Conservation (phyloP, 2,329 filamentous ascomycete genomes). For the Ceratocystiopsis minuta region DNA sequence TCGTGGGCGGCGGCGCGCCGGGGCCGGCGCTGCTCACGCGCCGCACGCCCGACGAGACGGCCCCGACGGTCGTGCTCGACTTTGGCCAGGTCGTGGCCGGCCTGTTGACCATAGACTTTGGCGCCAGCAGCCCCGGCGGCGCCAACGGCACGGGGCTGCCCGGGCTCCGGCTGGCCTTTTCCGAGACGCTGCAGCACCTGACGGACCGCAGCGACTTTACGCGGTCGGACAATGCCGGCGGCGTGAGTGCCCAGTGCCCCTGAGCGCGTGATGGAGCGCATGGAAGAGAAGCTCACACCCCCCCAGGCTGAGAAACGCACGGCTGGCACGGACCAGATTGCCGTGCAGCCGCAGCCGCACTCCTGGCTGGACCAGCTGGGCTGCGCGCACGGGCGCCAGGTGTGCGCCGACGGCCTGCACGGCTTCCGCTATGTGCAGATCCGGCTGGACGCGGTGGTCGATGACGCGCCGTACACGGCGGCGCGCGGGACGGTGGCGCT, state of each 20-base stretch:
- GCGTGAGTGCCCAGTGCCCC: no score
- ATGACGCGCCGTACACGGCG: constrained; percentile 26
- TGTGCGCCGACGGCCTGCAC: constrained; percentile 33
- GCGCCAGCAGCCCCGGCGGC: no score
- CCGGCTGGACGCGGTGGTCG: constrained; percentile 23
- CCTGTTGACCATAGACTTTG: constrained; percentile 23
- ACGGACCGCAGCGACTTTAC: constrained; percentile 28
- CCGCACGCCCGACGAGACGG: constrained; percentile 4
- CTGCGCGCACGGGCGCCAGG: constrained; percentile 23
- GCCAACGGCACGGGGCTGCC: constrained; percentile 14
- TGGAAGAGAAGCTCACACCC: no score
- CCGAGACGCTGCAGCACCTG: constrained; percentile 28
- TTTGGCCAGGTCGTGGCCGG: constrained; percentile 31
- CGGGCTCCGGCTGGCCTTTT: constrained; percentile 29
- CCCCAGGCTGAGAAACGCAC: constrained; percentile 19
- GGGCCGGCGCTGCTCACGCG: constrained; percentile 17
- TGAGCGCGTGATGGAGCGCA: no score
- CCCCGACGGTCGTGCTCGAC: constrained; percentile 26
- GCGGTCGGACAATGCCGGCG: constrained; percentile 24
- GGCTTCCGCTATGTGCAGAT: constrained; percentile 34
- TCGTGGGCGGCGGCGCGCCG: constrained; percentile 9
- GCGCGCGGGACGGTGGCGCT: constrained; percentile 25
- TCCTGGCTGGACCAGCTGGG: constrained; percentile 27
- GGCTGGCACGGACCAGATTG: constrained; percentile 29
- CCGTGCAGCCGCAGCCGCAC: constrained; percentile 22